These are phyloP conservation scores for Agaricus sinodeliciosus DNA, from an alignment of 768 basidiomycete species.

Conservation along the genomic window DNA sequence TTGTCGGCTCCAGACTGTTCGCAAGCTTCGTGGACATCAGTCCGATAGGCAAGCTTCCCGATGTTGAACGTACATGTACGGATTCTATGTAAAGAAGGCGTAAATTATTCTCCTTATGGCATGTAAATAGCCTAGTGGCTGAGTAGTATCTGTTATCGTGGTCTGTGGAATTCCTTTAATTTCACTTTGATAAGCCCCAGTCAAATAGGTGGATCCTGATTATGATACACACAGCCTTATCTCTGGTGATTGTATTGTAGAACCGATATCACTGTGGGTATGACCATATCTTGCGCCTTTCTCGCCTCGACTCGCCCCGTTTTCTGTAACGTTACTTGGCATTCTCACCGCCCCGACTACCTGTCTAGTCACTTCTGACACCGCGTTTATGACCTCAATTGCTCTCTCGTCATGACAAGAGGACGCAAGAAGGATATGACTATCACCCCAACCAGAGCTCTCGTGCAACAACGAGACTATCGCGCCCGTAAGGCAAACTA, in stretches of 20 bases:
- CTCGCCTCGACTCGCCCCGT: slow-evolving; percentile 23
- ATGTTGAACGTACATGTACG: no score
- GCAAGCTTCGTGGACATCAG: no score
- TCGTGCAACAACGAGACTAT: slow-evolving; percentile 60
- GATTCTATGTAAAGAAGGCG: no score
- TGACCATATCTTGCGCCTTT: slow-evolving; percentile 20
- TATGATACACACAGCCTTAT: slow-evolving; percentile 6
- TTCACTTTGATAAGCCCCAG: no score
- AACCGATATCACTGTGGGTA: slow-evolving; percentile 9
- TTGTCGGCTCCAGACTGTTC: no score
- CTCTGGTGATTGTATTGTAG: slow-evolving; percentile 16
- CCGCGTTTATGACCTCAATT: slow-evolving; percentile 4
- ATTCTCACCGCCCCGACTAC: slow-evolving; percentile 10
- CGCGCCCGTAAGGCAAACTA: slow-evolving; percentile 55
- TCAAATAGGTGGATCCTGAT: no score
- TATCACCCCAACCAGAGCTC: slow-evolving; percentile 50
- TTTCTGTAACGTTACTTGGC: slow-evolving; percentile 12
- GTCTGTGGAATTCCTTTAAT: no score
- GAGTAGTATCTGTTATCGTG: no score
- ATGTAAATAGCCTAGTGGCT: no score
- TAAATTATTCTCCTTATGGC: no score
- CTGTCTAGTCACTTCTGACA: slow-evolving; percentile 12
- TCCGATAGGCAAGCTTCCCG: no score
- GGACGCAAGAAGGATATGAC: slow-evolving; percentile 62
- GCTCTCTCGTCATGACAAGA: slow-evolving; percentile 39